A percentile compares a stretch with the other conserved stretches of the same genome.
Evolutionary conservation across 2,329 filamentous ascomycete genomes (phyloP).

Genomic region (Neocatenulostroma microsporum): DNA sequence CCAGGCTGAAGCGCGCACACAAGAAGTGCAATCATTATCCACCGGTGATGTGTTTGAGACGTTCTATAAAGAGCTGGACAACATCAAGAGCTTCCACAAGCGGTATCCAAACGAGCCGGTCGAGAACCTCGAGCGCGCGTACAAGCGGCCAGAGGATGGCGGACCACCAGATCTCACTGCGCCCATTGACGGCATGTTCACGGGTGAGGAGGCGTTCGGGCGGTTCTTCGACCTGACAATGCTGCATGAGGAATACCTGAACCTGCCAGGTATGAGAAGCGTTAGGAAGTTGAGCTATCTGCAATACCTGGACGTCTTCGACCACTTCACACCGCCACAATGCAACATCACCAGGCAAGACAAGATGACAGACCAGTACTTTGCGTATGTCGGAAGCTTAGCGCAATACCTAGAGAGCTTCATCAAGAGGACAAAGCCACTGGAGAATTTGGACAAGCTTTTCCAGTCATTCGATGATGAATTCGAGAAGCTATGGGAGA

Average conservation of each 20-base stretch:
- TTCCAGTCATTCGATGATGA: slow-evolving; percentile 70
- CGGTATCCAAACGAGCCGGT: slow-evolving; percentile 90
- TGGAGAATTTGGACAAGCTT: slow-evolving; percentile 77
- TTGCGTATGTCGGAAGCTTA: slow-evolving; percentile 75
- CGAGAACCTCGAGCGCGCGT: slow-evolving; percentile 89
- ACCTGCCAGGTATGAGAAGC: slow-evolving; percentile 71
- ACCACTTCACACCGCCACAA: slow-evolving; percentile 69
- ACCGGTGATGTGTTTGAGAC: slow-evolving; percentile 81
- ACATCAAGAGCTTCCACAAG: slow-evolving; percentile 79
- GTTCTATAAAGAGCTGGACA: slow-evolving; percentile 77
- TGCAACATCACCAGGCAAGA: slow-evolving; percentile 68
- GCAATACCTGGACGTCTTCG: slow-evolving; percentile 87
- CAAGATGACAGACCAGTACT: slow-evolving; percentile 89
- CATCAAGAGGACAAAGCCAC: slow-evolving; percentile 71
- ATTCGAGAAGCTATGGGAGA: slow-evolving; percentile 75
- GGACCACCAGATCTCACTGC: slow-evolving; percentile 31
- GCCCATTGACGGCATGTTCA: slow-evolving; percentile 85
- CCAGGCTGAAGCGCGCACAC: slow-evolving; percentile 59
- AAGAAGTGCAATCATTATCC: slow-evolving; percentile 76
- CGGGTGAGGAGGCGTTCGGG: slow-evolving; percentile 88
- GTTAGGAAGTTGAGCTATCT: slow-evolving; percentile 66
- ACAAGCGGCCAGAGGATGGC: slow-evolving; percentile 63
- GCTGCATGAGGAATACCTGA: slow-evolving; percentile 81
- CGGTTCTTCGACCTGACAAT: slow-evolving; percentile 83
- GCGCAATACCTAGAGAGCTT: slow-evolving; percentile 81